phyloP scores from a whole-genome alignment of 768 basidiomycete genomes.

The Lactarius vividus region DNA sequence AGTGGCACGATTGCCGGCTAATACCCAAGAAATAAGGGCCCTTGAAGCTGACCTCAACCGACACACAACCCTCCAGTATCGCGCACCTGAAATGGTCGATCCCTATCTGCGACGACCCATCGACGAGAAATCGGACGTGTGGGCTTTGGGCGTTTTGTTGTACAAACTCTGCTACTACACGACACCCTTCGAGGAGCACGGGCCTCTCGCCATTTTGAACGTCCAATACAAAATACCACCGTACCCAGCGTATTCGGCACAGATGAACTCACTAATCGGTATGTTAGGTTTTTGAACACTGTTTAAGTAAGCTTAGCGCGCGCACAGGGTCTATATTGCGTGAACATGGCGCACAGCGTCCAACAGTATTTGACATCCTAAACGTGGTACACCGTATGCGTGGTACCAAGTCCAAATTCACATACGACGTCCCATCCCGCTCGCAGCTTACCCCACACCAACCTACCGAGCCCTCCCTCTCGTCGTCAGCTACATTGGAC shows the following conservation, averaged over 20 bases:
- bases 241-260: slow-evolving; percentile 80
- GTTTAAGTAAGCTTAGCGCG: slow-evolving; percentile 12
- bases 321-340: slow-evolving; percentile 82
- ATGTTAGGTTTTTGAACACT: slow-evolving; percentile 32
- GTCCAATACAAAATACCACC: slow-evolving; percentile 92
- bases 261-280: slow-evolving; percentile 86
- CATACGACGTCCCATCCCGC: slow-evolving; percentile 59
- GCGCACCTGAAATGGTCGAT: slow-evolving; percentile 99
- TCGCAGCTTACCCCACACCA: slow-evolving; percentile 45
- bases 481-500: slow-evolving; percentile 36
- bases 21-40: slow-evolving; percentile 78
- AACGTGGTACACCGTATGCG: slow-evolving; percentile 80
- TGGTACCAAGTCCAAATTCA: slow-evolving; percentile 78
- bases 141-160: slow-evolving; percentile 94
- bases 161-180: slow-evolving; percentile 99
- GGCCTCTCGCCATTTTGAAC: slow-evolving; percentile 92
- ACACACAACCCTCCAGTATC: slow-evolving; percentile 95
- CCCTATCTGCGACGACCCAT: slow-evolving; percentile 77
- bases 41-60: slow-evolving; percentile 90
- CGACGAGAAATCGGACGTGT: slow-evolving; percentile 95
- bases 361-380: slow-evolving; percentile 85
- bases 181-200: slow-evolving; percentile 98
- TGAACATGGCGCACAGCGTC: slow-evolving; percentile 84
- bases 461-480: slow-evolving; percentile 16
- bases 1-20: slow-evolving; percentile 68